phyloP scores from a whole-genome alignment of 2,329 filamentous ascomycete genomes.

The Neonectria ditissima region DNA sequence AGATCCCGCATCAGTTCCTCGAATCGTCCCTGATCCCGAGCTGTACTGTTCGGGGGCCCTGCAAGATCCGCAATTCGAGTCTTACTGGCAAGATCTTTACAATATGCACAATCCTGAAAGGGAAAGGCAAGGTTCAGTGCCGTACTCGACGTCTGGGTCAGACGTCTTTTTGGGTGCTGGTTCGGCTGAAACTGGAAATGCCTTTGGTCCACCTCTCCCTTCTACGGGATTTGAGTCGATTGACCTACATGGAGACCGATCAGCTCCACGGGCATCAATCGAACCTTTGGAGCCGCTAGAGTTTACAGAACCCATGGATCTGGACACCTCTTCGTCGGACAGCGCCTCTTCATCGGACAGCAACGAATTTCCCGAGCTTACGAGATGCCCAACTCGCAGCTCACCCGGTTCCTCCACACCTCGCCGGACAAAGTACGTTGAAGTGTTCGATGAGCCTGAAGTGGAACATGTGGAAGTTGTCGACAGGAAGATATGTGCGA shows the following conservation, averaged over 20 bases:
- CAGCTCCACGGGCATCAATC: neutral
- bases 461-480: constrained; percentile 2
- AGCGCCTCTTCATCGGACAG: no score
- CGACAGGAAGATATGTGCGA: neutral
- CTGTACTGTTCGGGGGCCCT: neutral
- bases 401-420: neutral
- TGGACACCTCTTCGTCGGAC: constrained; percentile 16
- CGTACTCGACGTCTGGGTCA: neutral
- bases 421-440: neutral
- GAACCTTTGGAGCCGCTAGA: neutral
- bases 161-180: constrained; percentile 1
- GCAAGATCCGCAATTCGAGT: neutral
- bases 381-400: neutral
- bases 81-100: neutral
- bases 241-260: neutral
- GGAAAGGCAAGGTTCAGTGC: neutral
- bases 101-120: no score
- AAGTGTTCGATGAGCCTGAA: neutral
- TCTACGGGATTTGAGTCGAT: neutral
- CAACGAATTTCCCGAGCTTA: neutral
- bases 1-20: neutral
- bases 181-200: neutral
- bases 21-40: neutral
- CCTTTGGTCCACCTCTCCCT: neutral
- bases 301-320: constrained; percentile 1